Percentiles rank a stretch among this genome's conserved stretches.
Evolutionary conservation across 208 protist genomes (phyloP).

Genomic region (Trypanosoma mega): DNA sequence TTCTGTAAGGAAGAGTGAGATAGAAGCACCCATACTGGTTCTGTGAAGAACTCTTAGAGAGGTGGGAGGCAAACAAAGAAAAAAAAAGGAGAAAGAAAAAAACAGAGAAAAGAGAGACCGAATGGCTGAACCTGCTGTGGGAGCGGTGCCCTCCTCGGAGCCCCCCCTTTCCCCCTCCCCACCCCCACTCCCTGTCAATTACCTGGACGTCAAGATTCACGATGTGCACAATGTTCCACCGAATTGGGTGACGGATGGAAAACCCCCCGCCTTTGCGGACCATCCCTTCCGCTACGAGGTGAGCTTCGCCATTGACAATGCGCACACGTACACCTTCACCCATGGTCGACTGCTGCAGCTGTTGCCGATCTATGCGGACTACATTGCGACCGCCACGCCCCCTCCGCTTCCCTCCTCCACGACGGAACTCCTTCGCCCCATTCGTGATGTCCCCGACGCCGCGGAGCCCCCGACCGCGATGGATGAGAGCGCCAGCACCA

Average conservation of each 20-base stretch:
- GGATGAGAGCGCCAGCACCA: neutral
- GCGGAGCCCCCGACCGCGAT: constrained; percentile 24
- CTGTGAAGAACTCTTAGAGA: neutral
- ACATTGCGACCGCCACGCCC: constrained; percentile 50
- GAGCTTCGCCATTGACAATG: constrained; percentile 20
- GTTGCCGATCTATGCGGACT: constrained; percentile 50
- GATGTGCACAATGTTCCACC: constrained; percentile 52
- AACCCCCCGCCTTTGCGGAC: constrained; percentile 18
- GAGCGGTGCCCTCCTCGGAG: too few relatives aligned
- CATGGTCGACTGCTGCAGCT: constrained; percentile 58
- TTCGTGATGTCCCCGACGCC: constrained; percentile 58
- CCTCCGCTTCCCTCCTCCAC: constrained; percentile 29
- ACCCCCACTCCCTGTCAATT: constrained; percentile 39
- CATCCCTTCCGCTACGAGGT: constrained; percentile 30
- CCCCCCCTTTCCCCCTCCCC: too few relatives aligned
- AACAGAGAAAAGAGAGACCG: constrained; percentile 17
- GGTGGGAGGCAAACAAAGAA: neutral
- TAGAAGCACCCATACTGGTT: too few relatives aligned
- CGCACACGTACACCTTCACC: constrained; percentile 32
- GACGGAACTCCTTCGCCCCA: constrained; percentile 39
- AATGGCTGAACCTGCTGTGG: too few relatives aligned
- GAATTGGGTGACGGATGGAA: constrained; percentile 50
- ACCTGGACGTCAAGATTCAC: constrained; percentile 76
- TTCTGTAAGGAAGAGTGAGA: constrained; percentile 1
- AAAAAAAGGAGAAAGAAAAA: constrained; percentile 7